Conservation (phyloP, 371 early-diverging fungal species). For the Blastocladiella emersonii region DNA sequence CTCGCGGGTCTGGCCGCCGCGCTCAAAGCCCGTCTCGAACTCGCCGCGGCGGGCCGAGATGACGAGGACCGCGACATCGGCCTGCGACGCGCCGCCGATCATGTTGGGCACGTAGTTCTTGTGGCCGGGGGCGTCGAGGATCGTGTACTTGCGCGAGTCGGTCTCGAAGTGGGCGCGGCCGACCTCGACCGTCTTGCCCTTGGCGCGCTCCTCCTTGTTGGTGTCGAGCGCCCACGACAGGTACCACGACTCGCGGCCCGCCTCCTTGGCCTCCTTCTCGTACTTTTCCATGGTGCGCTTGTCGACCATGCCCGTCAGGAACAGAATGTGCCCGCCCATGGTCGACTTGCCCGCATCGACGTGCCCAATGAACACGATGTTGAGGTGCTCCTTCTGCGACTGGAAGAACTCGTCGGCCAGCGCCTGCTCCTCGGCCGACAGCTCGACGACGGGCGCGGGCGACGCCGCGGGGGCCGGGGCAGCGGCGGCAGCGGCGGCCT, state of each 20-base stretch:
- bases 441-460: not conserved
- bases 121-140: conserved; percentile 98
- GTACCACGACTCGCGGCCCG: conserved; percentile 92
- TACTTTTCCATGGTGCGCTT: conserved; percentile 99
- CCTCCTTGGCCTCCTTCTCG: conserved; percentile 90
- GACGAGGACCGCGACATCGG: conserved; percentile 93
- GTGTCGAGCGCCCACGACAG: conserved; percentile 96
- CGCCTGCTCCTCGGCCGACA: conserved; percentile 8
- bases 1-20: conserved; percentile 99
- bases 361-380: conserved; percentile 99
- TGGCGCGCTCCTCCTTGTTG: conserved; percentile 88
- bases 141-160: conserved; percentile 82
- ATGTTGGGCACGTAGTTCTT: conserved; percentile 98
- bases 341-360: conserved; percentile 99
- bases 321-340: conserved; percentile 96
- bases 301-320: conserved; percentile 93
- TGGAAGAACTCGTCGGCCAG: conserved; percentile 5
- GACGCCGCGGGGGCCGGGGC: not conserved
- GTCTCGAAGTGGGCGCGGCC: conserved; percentile 97
- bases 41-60: conserved; percentile 98
- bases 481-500: conserved; percentile 4
- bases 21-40: conserved; percentile 99
- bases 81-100: conserved; percentile 95
- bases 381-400: conserved; percentile 70
- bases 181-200: conserved; percentile 96